phyloP scores from a whole-genome alignment of 768 basidiomycete species.

The Leucogyrophana mollusca region DNA sequence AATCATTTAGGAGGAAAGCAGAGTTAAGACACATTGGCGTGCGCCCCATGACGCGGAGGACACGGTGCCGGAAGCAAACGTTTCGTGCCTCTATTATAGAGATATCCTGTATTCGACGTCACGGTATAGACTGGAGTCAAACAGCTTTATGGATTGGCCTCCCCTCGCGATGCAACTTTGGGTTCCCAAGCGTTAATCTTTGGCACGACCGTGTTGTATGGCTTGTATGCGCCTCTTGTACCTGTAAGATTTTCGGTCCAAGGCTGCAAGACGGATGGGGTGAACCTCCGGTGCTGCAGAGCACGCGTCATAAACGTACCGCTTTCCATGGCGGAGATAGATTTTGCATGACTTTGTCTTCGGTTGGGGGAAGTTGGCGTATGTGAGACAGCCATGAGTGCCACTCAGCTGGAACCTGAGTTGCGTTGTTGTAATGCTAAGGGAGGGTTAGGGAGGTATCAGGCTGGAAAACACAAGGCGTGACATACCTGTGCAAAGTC shows the following conservation, averaged over 20 bases:
- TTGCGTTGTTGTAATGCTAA: constrained; percentile 84
- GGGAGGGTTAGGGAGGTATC: constrained; percentile 4
- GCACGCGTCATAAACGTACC: constrained; percentile 48
- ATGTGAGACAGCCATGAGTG: constrained; percentile 95
- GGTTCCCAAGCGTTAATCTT: constrained; percentile 88
- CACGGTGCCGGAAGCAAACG: too few relatives aligned
- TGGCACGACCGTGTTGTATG: constrained; percentile 84
- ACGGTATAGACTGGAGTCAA: not conserved
- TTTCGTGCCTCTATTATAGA: too few relatives aligned
- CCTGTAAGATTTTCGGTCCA: constrained; percentile 91
- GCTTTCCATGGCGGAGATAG: constrained; percentile 78
- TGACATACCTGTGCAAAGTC: constrained; percentile 79
- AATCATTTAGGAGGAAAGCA: too few relatives aligned
- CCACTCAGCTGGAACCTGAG: constrained; percentile 96
- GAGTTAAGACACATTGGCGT: too few relatives aligned
- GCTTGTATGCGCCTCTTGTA: constrained; percentile 84
- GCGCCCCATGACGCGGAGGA: too few relatives aligned
- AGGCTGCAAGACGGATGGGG: constrained; percentile 43
- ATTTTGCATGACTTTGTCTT: constrained; percentile 71
- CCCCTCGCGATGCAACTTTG: constrained; percentile 52
- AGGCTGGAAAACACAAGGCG: not conserved
- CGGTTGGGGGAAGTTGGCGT: constrained; percentile 74
- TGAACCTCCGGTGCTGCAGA: not conserved
- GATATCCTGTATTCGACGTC: too few relatives aligned
- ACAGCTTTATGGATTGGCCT: constrained; percentile 12